Base-by-base conservation (phyloP, 73 alveolate species). In the Halteria grandinella region DNA sequence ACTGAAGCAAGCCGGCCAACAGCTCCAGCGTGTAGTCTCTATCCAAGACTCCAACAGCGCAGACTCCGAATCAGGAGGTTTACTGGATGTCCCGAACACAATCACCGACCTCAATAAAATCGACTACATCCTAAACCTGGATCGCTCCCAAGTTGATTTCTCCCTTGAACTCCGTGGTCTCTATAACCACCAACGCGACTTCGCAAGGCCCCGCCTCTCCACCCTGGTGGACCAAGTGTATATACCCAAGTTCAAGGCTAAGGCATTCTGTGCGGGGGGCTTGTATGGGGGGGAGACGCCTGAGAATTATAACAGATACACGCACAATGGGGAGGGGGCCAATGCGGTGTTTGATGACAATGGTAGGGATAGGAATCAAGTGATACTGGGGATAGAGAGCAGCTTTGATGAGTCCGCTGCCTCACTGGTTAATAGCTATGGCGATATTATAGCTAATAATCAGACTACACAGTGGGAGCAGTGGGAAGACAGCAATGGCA, bases 351-450 rank as follows among this genome's bases (percentile, higher is more conserved):
- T n/a, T n/a, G n/a, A n/a, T n/a, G n/a, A n/a, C n/a, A n/a, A n/a
- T n/a, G n/a, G n/a, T n/a, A 36, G 47, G 47, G 17, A 36, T 14
- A 18, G 37, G 55, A 59, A 70, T 1, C 72, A 49, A 3, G 54
- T 70, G 2, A 51, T 70, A 17, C 51, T 70, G 29, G 83, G 83
- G 23, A 70, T 70, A 3, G 83, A 70, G 25, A 32, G 72, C 24
- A 41, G 70, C 1, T 70, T 70, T 39, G 83, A 70, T 32, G 57
- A 70, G 48, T 50, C 83, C 0, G 54, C 72, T 23, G 59, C 71
- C 12, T 45, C 72, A 4, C 45, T 70, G 8, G 57, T 70, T 3
- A 49, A 48, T 70, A 15, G 57, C 25, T 70, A 25, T 29, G 83
- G 83, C 6, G 55, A 49, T 17, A 28, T 70, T 10, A 66, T 45